Evolutionary conservation across 2,329 filamentous ascomycete species (phyloP), one percentile per base, ranked within the genome.

Genomic region (Ceratocystis alfenasii): DNA sequence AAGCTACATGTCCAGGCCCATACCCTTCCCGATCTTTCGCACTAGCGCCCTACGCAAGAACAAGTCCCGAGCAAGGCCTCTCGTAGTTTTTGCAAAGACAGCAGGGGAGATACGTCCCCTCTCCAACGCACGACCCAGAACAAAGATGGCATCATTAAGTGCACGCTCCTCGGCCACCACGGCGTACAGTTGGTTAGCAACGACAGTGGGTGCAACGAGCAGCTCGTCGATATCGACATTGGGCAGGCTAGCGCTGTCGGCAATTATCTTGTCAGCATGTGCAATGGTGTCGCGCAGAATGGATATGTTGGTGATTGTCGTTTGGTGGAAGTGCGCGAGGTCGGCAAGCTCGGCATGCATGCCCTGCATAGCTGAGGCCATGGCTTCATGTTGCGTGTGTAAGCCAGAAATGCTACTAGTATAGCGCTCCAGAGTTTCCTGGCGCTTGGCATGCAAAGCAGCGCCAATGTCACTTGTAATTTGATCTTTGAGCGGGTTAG

Each of bases 401-500:
- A 97, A 81, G 0, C 91, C 88, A 0, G 85, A 80, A 44, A 96
- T 80, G 22, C 88, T 89, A 15, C 87, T 81, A 20, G 84, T 81
- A 70, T 92, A 92, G 72, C 94, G 88, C 30, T 82, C 76, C 60
- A 88, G 82, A 64, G 85, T 87, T 61, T 82, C 81, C 68, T 86
- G 84, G 17, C 92, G 85, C 69, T 89, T 86, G 48, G 83, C 78
- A 65, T 85, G 80, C 2, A 97, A 78, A 0, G 86, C 83, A 66
- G 82, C 79, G 45, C 87, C 90, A 36, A 97, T 82, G 57, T 91
- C 88, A 64, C 83, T 82, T 2, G 96, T 81, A 17, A 97, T 83
- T 22, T 88, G 87, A 74, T 97, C 91, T 74, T 96, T 96, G 75
- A 97, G 90, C 0, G 94, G 94, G 72, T 99, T 99, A 0, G 91